Percentiles rank a stretch among this genome's conserved stretches.
Evolutionary conservation across 768 basidiomycete genomes (phyloP).

Genomic region (Rhodotorula toruloides): DNA sequence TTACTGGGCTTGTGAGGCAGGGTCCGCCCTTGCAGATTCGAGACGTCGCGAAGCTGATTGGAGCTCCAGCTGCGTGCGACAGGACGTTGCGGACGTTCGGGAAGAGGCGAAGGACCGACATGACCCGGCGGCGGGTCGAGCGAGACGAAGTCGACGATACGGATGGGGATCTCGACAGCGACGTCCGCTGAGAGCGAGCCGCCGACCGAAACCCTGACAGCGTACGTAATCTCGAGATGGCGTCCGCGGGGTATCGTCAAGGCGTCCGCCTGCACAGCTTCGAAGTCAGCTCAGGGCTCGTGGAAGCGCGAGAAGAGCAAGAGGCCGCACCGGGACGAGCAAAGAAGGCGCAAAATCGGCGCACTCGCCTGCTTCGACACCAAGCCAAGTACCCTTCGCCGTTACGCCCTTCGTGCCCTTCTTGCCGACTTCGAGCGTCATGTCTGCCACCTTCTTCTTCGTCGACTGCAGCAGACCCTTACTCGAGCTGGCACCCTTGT

Average conservation of each 20-base stretch:
- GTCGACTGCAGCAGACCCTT: conserved; percentile 55
- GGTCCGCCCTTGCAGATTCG: neutral
- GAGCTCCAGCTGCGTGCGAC: conserved; percentile 32
- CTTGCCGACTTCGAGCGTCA: conserved; percentile 62
- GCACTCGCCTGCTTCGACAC: conserved; percentile 61
- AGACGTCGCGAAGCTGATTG: conserved; percentile 7
- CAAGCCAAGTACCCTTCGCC: conserved; percentile 84
- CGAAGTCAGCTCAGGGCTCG: neutral
- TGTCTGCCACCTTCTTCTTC: conserved; percentile 62
- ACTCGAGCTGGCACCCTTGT: neutral
- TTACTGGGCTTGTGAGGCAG: conserved; percentile 16
- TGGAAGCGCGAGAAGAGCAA: neutral
- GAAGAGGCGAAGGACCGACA: conserved; percentile 22
- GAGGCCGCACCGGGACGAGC: conserved; percentile 62
- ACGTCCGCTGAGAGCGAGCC: conserved; percentile 62
- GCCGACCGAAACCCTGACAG: conserved; percentile 60
- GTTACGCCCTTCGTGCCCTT: conserved; percentile 64
- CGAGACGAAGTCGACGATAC: conserved; percentile 76
- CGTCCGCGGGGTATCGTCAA: conserved; percentile 63
- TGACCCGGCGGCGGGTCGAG: conserved; percentile 67
- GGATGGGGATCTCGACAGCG: conserved; percentile 65
- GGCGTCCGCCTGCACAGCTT: conserved; percentile 56
- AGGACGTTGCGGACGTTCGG: conserved; percentile 1
- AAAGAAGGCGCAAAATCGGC: conserved; percentile 65
- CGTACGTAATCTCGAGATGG: conserved; percentile 71